Conservation (phyloP, 371 early-diverging fungal species). For the Zychaea mexicana region DNA sequence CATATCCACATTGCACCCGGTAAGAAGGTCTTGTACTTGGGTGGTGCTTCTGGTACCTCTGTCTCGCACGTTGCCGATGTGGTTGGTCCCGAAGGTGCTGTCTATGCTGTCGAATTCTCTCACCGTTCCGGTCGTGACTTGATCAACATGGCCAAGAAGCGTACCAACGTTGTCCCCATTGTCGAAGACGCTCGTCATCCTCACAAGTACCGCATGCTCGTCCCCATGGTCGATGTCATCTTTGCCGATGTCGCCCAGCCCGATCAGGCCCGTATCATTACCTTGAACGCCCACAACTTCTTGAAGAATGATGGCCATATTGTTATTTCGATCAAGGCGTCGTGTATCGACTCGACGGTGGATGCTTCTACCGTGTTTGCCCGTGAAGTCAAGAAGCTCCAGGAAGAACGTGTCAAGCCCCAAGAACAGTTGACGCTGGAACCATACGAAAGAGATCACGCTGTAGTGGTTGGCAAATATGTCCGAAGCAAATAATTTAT, state of each 20-base stretch:
- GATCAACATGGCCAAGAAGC: slow-evolving; percentile 99
- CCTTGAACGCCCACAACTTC: slow-evolving; percentile 99
- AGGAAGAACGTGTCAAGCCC: slow-evolving; percentile 98
- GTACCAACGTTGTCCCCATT: slow-evolving; percentile 99
- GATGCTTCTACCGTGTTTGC: slow-evolving; percentile 98
- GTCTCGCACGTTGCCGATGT: slow-evolving; percentile 99
- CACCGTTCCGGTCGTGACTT: slow-evolving; percentile 99
- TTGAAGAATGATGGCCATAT: slow-evolving; percentile 98
- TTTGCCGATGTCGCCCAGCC: slow-evolving; percentile 99
- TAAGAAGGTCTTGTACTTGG: slow-evolving; percentile 98
- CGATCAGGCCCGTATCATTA: slow-evolving; percentile 99
- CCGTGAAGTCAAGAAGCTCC: slow-evolving; percentile 98
- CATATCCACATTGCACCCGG: slow-evolving; percentile 97
- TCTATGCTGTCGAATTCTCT: slow-evolving; percentile 99
- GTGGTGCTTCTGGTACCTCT: slow-evolving; percentile 98
- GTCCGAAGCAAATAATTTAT: slow-evolving; percentile 58
- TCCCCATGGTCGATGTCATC: slow-evolving; percentile 99
- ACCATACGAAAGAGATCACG: slow-evolving; percentile 99
- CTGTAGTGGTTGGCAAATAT: slow-evolving; percentile 97
- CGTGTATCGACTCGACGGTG: slow-evolving; percentile 99
- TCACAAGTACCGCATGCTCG: slow-evolving; percentile 99
- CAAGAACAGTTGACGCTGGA: slow-evolving; percentile 99
- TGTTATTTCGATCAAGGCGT: slow-evolving; percentile 99
- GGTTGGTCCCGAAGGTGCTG: slow-evolving; percentile 96
- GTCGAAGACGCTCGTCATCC: slow-evolving; percentile 99